Base-by-base conservation (phyloP, 345 rosid genomes). In the Salix suchowensis region DNA sequence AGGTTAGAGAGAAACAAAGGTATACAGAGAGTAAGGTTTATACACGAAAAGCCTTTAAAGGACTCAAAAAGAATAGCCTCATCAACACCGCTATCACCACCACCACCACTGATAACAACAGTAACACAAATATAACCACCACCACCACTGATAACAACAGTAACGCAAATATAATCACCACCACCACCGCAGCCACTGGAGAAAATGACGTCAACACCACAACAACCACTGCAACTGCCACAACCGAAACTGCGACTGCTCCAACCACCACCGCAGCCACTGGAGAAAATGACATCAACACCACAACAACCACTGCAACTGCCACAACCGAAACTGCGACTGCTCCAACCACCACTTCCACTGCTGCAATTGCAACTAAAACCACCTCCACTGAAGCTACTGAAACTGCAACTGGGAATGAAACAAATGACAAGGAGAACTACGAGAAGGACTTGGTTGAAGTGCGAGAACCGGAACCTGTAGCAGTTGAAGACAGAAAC, bases 41-140 rank as follows among this genome's bases (percentile, higher is more conserved):
- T 77, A 89, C 86, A 18, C 88, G 99, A 83, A 95, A 93, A 82
- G 86, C 88, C 40, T 91, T 85, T 58, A 91, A 82, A 79, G 91
- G 87, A 10, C 78, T 78, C 44, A 86, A 77, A 68, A 91, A 81
- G 40, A 83, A 72, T 68, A 77, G 71, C 77, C 71, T 60, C 68
- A 70, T 54, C 74, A 48, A 21, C 66, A 39, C 39, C 39, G 23
- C 16, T 54, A 14, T n/a, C 39, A 61, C 23, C 39, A 65, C 67
- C 39, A 30, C 68, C 68, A 26, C 68, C 8, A 16, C 68, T 2
- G 36, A 12, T 26, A 11, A 65, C 2, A 34, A 28, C 68, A 65
- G 42, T 1, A 34, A 32, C 37, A 8, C 68, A 65, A 65, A 65
- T 39, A 21, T 28, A 8, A 30, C 24, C 42, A 66, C 69, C 42